Conservation (phyloP, 148 eudicot genomes). For the Chenopodium quinoa region DNA sequence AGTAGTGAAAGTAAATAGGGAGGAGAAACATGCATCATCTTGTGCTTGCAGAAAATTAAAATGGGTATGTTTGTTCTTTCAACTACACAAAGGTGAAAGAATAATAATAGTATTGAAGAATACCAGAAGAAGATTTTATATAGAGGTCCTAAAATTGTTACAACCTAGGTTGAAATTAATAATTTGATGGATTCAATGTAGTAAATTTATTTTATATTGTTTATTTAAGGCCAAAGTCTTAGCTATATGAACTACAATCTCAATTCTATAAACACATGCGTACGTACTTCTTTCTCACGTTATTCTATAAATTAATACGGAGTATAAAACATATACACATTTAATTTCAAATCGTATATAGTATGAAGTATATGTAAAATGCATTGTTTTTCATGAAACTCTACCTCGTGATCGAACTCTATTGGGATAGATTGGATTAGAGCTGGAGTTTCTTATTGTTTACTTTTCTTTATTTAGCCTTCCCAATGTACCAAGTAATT, state of each 20-base stretch:
- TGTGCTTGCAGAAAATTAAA: conserved; percentile 6
- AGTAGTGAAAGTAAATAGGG: conserved; percentile 6
- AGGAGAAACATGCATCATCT: conserved; percentile 5
- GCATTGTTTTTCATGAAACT: no score
- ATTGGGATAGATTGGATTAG: no score
- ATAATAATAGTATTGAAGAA: not conserved
- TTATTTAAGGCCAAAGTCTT: not conserved
- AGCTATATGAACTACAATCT: not conserved
- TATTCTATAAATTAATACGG: not conserved
- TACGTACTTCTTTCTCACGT: not conserved
- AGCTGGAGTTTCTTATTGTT: no score
- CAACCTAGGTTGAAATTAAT: not conserved
- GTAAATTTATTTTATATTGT: not conserved
- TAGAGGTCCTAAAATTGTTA: not conserved
- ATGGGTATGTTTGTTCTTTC: conserved; percentile 18
- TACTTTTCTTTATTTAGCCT: no score
- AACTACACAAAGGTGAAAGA: not conserved
- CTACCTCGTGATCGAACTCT: no score
- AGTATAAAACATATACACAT: no score
- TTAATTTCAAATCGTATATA: no score
- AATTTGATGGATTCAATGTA: not conserved
- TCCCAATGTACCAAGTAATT: no score
- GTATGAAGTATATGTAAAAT: no score
- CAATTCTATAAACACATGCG: not conserved
- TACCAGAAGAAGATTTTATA: not conserved